Percentiles rank a stretch among this genome's conserved stretches.
These are phyloP conservation scores for Vigna angularis DNA, from an alignment of 306 rosid species.

Conservation along the genomic window DNA sequence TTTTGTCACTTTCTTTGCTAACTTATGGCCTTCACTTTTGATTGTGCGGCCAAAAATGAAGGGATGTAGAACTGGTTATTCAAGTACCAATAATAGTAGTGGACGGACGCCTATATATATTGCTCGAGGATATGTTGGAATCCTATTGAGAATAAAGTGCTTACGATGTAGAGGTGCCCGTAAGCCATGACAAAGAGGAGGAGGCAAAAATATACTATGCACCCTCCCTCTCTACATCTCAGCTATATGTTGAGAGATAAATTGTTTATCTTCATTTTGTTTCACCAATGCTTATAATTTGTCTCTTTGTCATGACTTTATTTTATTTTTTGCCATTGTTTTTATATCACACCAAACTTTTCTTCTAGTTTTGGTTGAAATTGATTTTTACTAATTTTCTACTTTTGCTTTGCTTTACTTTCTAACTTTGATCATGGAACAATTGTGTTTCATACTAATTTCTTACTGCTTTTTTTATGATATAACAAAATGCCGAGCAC, in stretches of 20 bases:
- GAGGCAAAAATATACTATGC: constrained; percentile 55
- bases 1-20: neutral
- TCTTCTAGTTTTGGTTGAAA: neutral
- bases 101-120: constrained; percentile 40
- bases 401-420: neutral
- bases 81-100: neutral
- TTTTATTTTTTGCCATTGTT: neutral
- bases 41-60: constrained; percentile 38
- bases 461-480: neutral
- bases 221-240: constrained; percentile 65
- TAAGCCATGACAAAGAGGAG: constrained; percentile 43
- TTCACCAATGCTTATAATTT: neutral
- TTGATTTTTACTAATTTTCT: neutral
- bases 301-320: neutral
- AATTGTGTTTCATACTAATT: neutral
- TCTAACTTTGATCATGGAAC: neutral
- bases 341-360: neutral
- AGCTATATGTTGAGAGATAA: constrained; percentile 54
- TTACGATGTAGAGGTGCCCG: constrained; percentile 61
- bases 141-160: constrained; percentile 63
- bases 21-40: neutral
- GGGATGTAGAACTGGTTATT: constrained; percentile 43
- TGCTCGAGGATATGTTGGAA: constrained; percentile 67
- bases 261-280: neutral
- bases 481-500: neutral